Evolutionary conservation across 192 early-diverging fungal genomes (phyloP), one percentile per base, ranked within the genome.

Genomic region (Coemansia sp.): DNA sequence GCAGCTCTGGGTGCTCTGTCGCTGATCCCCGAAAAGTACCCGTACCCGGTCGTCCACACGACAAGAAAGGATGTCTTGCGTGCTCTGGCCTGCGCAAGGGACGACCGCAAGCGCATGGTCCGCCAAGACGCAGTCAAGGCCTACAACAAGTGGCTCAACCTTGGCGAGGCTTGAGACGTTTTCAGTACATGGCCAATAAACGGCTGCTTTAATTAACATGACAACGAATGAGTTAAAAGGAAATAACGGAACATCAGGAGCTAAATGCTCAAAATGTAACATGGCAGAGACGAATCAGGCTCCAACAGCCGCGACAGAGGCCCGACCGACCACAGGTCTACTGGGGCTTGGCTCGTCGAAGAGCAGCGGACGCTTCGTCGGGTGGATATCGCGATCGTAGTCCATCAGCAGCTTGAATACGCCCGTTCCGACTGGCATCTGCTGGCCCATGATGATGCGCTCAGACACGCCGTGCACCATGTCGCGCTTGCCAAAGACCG

Each of bases 381-480:
- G 89, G 37, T 77, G 85, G 15, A 83, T 70, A n/a, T 87, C 84
- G 25, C 86, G 79, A 46, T 93, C 85, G 24, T 81, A 83, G 67
- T 88, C 71, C 79, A 91, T 87, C 58, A 95, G 77, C 60, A 99
- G 80, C 76, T 96, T 98, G 85, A 98, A 97, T 40, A 99, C 74
- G 24, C 98, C 97, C 1, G 97, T 97, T 27, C 98, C 95, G 58
- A 99, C 92, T 24, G 89, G 87, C 95, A 98, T 97, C 32, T 95
- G 97, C 32, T 93, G 90, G 76, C 97, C 98, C 96, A 99, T 98
- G 80, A 99, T 99, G 61, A 99, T 98, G 73, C 95, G 94, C 78
- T 99, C 98, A 1, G 94, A 96, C 3, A 99, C 98, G 36, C 98
- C 98, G 54, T 94, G 88, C 59, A 98, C 93, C 38, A 87, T 88